Conservation (phyloP, 768 basidiomycete species). For the Inosperma sp. region DNA sequence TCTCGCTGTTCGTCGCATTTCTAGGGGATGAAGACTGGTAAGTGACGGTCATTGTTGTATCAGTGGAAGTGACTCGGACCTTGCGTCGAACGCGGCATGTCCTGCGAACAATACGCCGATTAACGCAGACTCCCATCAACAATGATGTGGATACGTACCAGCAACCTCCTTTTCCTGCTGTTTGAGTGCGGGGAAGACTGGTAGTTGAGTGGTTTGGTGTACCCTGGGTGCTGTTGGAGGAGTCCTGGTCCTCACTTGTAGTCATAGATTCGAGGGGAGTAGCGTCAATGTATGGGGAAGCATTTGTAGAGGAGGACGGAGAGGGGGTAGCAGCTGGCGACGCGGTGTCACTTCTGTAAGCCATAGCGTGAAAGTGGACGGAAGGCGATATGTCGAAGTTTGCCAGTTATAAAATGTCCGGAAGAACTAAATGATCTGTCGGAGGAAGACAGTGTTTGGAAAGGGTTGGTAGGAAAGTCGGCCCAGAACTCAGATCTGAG, state of each 20-base stretch:
- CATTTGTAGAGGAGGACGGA: conserved; percentile 41
- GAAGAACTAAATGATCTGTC: conserved; percentile 27
- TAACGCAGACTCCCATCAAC: conserved; percentile 7
- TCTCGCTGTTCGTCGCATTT: conserved; percentile 88
- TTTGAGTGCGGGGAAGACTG: conserved; percentile 49
- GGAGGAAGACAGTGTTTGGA: conserved; percentile 34
- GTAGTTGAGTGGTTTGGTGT: conserved; percentile 45
- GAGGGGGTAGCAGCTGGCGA: conserved; percentile 49
- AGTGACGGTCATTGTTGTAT: conserved; percentile 11
- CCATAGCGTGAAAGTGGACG: conserved; percentile 38
- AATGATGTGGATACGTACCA: conserved; percentile 48
- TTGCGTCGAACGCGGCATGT: conserved; percentile 81
- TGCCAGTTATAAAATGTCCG: conserved; percentile 24
- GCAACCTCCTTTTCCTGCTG: conserved; percentile 70
- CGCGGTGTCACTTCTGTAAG: conserved; percentile 44
- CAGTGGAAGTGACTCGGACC: conserved; percentile 38
- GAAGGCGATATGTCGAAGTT: conserved; percentile 21
- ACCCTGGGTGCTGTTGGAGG: conserved; percentile 35
- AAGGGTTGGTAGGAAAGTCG: conserved; percentile 33
- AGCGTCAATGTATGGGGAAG: conserved; percentile 41
- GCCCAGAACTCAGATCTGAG: conserved; percentile 32
- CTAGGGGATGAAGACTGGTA: conserved; percentile 33
- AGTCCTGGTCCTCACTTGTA: conserved; percentile 35
- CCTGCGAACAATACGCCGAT: conserved; percentile 39
- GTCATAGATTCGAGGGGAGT: conserved; percentile 34